These are phyloP conservation scores for Rickenella mellea DNA, from an alignment of 768 basidiomycete genomes.

Conservation along the genomic window DNA sequence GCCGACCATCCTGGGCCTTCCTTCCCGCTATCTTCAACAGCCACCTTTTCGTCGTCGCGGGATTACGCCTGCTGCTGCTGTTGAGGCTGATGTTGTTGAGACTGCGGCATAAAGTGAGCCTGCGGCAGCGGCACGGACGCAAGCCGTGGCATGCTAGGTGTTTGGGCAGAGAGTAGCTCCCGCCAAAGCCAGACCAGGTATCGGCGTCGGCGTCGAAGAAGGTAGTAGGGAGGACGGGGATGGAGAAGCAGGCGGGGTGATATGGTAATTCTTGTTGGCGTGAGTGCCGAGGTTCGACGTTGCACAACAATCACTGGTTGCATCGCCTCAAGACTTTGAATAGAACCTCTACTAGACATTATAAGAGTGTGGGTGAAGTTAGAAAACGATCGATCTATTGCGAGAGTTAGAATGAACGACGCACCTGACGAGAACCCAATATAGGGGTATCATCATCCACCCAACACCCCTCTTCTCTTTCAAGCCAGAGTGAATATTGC, in stretches of 20 bases:
- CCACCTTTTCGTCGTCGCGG: constrained; percentile 5
- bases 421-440: too few species aligned
- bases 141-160: constrained; percentile 41
- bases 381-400: too few species aligned
- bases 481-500: too few species aligned
- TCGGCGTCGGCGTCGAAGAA: constrained; percentile 4
- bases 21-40: constrained; percentile 4
- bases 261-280: constrained; percentile 20
- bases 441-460: too few species aligned
- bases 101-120: constrained; percentile 24
- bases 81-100: constrained; percentile 10
- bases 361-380: too few species aligned
- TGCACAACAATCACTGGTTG: too few species aligned
- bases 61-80: constrained; percentile 14
- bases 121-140: constrained; percentile 75
- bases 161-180: constrained; percentile 12
- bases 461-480: too few species aligned
- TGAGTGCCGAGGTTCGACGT: constrained; percentile 40
- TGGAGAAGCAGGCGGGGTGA: constrained; percentile 11
- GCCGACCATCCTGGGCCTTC: constrained; percentile 13
- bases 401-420: too few species aligned
- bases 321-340: too few species aligned
- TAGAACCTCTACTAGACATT: too few species aligned
- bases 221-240: constrained; percentile 8
- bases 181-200: constrained; percentile 22